Base-by-base conservation (phyloP, 768 basidiomycete genomes). In the Xerocomus potaroensis region DNA sequence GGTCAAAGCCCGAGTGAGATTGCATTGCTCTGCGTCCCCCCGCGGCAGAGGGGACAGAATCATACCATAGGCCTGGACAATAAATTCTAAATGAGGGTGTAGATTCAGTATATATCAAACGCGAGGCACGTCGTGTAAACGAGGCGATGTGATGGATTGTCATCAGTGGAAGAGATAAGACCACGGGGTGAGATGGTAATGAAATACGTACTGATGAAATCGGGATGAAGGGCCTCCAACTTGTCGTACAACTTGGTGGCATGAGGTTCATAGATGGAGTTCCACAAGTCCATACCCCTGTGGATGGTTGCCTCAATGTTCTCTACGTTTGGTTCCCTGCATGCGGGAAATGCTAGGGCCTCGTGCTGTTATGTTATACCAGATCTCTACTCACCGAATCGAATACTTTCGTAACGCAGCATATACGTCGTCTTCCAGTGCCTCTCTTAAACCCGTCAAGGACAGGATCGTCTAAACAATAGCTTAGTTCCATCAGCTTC, bases 161-260 rank as follows among this genome's bases (percentile, higher is more conserved):
- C 60, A 66, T 51, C 60, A 55, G 43, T 36, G 40, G 41, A 38
- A 37, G 34, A 62, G 63, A 68, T 66, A 66, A 66, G 61, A 43
- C 60, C 62, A 68, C 60, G 64, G 63, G 64, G 65, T 58, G 58
- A 48, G 59, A 49, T 47, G 47, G 50, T 50, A 60, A 57, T 55
- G 55, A 57, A n/a, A 50, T 60, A 81, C 88, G 72, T 68, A 91
- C 89, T 75, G 67, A 92, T 91, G 72, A 95, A 89, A 75, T 95
- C 92, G 50, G 92, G 92, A 68, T 95, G 92, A 72, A 91, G 89
- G 46, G 79, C 77, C 63, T 77, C 83, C 53, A 95, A 76, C 72
- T 92, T 95, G 72, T 81, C 72, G 69, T 90, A 79, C 62, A 95
- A 80, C 71, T 94, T 95, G 72, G 81, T 81, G 62, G 83, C 84